Evolutionary conservation across 495 filamentous ascomycete genomes (phyloP), one percentile per base, ranked within the genome.

Genomic region (Penicillium egyptiacum): DNA sequence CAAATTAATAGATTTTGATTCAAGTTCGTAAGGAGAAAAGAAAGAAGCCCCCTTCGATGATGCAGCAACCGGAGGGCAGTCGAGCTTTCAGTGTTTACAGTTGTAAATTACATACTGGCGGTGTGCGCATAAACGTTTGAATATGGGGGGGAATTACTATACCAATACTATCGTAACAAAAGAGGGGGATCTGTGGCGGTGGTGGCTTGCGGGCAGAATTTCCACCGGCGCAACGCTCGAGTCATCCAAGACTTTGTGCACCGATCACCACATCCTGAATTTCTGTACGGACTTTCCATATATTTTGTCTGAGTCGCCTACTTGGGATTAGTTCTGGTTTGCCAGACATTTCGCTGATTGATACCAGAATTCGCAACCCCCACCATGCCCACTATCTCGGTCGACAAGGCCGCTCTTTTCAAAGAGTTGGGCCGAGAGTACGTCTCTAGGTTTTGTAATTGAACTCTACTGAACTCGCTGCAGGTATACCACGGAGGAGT

Each of bases 341-440:
- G 37, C 19, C 45, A 23, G 9, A 30, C 26, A 9, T 28, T 43
- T 54, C 12, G 57, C 46, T 48, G 28, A 44, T 46, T 17, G 3
- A 22, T 8, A 23, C 5, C 52, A 62, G 60, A 62, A 50, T 57
- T 61, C 64, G 60, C 61, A 63, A 51, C 65, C 71, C 68, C 65
- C 71, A 77, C 61, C 62, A 83, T 83, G 80, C 94, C 94, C 77
- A 98, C 94, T 68, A 95, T 98, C 59, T 81, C 86, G 65, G 91
- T 97, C 58, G 88, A 96, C 78, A 98, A 98, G 78, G 91, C 90
- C 60, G 90, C 86, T 57, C 90, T 98, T 65, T 98, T 88, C 82
- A 85, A 95, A 78, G 91, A 87, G 65, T 81, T 98, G 54, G 93
- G 91, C 63, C 86, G 87, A 72, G 84, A 94, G 86, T 96, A 81